Percentiles rank a stretch among this genome's conserved stretches.
phyloP scores from a whole-genome alignment of 202 grass and related monocot species.

The Bolboschoenoplectus hybrid region DNA sequence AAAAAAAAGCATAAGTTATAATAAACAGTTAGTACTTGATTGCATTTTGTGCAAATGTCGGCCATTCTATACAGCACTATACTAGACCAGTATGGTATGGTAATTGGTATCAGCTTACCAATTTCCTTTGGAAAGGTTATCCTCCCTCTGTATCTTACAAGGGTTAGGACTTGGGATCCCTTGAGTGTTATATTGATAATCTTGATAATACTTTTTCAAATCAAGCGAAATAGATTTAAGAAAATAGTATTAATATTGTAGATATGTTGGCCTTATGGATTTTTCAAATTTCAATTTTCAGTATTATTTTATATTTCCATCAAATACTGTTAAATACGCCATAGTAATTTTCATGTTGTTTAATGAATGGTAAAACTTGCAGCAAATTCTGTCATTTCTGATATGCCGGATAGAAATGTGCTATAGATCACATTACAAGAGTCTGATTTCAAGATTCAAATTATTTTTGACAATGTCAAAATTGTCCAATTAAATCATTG shows the following conservation, averaged over 20 bases:
- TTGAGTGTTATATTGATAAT: not conserved
- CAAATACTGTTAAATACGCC: too few relatives aligned
- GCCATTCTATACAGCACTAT: not conserved
- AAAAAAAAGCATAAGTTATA: not conserved
- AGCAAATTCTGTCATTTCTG: not conserved
- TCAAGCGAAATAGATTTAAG: not conserved
- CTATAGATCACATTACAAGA: not conserved
- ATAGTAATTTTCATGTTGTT: too few relatives aligned
- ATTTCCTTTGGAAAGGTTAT: not conserved
- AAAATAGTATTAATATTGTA: not conserved
- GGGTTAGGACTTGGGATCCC: not conserved
- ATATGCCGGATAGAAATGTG: not conserved
- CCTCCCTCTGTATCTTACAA: not conserved
- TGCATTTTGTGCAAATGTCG: not conserved
- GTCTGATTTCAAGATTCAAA: not conserved
- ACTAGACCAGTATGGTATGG: not conserved
- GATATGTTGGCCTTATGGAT: not conserved
- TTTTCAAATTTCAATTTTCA: not conserved
- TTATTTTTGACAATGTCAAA: not conserved
- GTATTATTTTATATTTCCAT: not conserved
- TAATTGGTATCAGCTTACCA: not conserved
- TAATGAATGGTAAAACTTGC: not conserved
- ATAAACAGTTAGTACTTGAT: not conserved
- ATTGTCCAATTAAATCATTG: not conserved
- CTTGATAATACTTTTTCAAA: not conserved